Base-by-base conservation (phyloP, 2,329 filamentous ascomycete species). In the Aureobasidium uvarum region DNA sequence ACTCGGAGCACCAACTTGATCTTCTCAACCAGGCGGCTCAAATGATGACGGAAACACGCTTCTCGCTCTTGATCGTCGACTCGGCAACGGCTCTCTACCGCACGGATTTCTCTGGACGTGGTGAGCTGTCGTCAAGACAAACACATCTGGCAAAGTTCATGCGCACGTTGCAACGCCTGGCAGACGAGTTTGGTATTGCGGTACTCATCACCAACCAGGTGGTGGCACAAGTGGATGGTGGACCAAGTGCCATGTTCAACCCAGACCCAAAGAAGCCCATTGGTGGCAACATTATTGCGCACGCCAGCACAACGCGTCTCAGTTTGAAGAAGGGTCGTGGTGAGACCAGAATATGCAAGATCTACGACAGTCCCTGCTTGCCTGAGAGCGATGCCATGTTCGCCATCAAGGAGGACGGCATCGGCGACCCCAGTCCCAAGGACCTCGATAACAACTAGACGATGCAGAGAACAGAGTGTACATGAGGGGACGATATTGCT, bases 11-110 rank as follows among this genome's bases (percentile, higher is more conserved):
- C 77, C 95, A 99, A 77, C 85, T 99, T 59, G 92, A 96, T 76
- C 84, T 99, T 8, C 86, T 99, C 68, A 95, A 95, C 72, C 94
- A 98, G 77, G 96, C 95, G 3, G 90, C 95, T 2, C 88, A 92
- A 68, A 99, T 99, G 95, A 99, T 99, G 96, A 97, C 93, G 66
- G 96, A 99, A 80, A 99, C 95, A 0, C 88, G 95, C 4, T 99
- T 99, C 77, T 98, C 95, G 3, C 84, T 99, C 10, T 86, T 99
- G 58, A 88, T 99, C 56, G 95, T 99, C 65, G 95, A 99, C 78
- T 96, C 92, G 65, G 96, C 96, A 16, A 99, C 95, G 0, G 89
- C 94, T 2, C 84, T 99, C 2, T 99, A 99, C 78, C 88, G 95
- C 70, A 99, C 95, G 0, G 95, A 99, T 74, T 99, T 98, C 78